A percentile compares a stretch with the other conserved stretches of the same genome.
Conservation (phyloP, 1,284 basidiomycete species). For the Lentinula novae-zelandiae region DNA sequence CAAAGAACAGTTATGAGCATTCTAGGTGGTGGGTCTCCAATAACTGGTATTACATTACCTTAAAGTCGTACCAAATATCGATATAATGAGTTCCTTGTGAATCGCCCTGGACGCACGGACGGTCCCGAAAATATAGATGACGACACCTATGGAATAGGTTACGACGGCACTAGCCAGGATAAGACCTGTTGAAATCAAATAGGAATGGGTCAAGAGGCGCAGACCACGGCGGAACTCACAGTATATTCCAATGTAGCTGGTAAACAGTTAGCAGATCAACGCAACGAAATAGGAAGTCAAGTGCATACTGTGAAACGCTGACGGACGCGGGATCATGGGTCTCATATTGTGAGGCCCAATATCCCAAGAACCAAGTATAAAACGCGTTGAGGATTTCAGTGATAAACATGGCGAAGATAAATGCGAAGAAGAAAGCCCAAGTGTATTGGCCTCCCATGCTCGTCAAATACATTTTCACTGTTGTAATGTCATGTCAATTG, state of each 20-base stretch:
- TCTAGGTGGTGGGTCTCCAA: background rate
- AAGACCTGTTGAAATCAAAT: background rate
- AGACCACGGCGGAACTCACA: conserved; percentile 14
- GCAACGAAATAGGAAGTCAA: conserved; percentile 1
- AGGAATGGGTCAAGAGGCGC: background rate
- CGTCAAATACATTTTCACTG: conserved; percentile 29
- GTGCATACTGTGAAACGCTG: conserved; percentile 35
- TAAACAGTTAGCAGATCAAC: background rate
- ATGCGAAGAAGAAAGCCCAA: conserved; percentile 32
- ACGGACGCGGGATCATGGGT: conserved; percentile 32
- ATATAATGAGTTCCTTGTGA: conserved; percentile 52
- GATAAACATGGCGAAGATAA: background rate
- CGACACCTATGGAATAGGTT: background rate
- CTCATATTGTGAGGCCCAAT: conserved; percentile 47
- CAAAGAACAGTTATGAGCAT: background rate
- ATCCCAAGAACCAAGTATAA: conserved; percentile 45
- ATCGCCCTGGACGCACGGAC: conserved; percentile 56
- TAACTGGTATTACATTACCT: background rate
- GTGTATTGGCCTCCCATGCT: conserved; percentile 40
- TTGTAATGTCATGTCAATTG: background rate
- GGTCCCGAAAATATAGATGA: conserved; percentile 29
- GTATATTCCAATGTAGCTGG: conserved; percentile 39
- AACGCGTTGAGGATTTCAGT: conserved; percentile 14
- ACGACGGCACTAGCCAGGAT: conserved; percentile 1
- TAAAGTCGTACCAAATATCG: conserved; percentile 48